Evolutionary conservation across 1,139 yeast genomes (phyloP).

Genomic region (Trichomonascaceae sp.): DNA sequence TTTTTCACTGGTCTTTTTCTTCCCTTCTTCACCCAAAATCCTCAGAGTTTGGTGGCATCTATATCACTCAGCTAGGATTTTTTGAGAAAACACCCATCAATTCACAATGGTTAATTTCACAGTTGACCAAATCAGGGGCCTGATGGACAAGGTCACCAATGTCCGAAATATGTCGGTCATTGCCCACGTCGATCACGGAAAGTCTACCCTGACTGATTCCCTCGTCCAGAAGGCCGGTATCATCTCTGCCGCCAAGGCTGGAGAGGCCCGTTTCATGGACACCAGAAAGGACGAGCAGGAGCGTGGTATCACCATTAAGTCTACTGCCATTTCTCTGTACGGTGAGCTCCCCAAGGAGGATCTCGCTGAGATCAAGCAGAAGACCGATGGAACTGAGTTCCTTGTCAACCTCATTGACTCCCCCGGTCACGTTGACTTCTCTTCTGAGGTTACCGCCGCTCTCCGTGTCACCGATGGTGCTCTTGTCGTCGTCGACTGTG

Average conservation of each 20-base stretch:
- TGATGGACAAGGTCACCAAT: constrained; percentile 99
- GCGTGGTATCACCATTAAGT: constrained; percentile 99
- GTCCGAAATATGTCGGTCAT: constrained; percentile 99
- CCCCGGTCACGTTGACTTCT: constrained; percentile 99
- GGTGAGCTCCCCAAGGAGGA: constrained; percentile 86
- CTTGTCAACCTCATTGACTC: constrained; percentile 97
- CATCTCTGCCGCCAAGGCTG: constrained; percentile 98
- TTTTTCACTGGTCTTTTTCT: background rate
- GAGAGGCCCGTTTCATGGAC: constrained; percentile 99
- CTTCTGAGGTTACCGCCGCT: constrained; percentile 99
- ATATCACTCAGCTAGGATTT: too few species aligned
- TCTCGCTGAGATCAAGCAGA: constrained; percentile 89
- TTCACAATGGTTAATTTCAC: constrained; percentile 25
- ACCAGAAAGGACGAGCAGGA: constrained; percentile 99
- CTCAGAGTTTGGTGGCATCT: too few species aligned
- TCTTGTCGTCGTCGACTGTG: constrained; percentile 96
- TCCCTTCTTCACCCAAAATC: background rate
- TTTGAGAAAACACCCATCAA: too few species aligned
- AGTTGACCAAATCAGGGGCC: constrained; percentile 76
- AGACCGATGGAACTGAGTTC: constrained; percentile 88
- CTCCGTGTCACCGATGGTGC: constrained; percentile 99
- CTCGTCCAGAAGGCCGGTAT: constrained; percentile 99
- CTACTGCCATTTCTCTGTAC: constrained; percentile 95
- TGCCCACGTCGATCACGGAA: constrained; percentile 99
- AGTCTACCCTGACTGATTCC: constrained; percentile 97